Conservation (phyloP, 441 rosid species). For the Adansonia madagascariensis region DNA sequence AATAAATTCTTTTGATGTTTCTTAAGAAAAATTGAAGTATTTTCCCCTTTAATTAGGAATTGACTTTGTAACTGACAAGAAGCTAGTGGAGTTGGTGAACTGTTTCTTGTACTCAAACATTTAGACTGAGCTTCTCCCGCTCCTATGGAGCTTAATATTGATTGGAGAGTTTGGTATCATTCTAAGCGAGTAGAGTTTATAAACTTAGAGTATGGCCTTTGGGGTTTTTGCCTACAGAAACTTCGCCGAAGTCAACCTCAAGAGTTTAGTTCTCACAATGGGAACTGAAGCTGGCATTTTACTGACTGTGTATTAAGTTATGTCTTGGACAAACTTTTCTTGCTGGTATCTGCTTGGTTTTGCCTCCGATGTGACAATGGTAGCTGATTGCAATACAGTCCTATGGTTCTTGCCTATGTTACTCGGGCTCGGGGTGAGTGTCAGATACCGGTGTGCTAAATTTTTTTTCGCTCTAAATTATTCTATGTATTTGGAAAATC, state of each 20-base stretch:
- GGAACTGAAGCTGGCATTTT: neutral
- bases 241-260: neutral
- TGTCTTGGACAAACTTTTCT: neutral
- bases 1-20: neutral
- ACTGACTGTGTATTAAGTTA: neutral
- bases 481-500: neutral
- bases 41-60: slow-evolving; percentile 9
- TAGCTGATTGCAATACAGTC: neutral
- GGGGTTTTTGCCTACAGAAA: neutral
- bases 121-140: neutral
- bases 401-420: neutral
- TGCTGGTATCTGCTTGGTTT: neutral
- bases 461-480: no score
- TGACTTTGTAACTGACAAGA: neutral
- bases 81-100: neutral
- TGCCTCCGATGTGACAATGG: neutral
- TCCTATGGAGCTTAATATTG: neutral
- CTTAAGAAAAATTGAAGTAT: neutral
- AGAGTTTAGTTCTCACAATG: neutral
- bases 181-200: neutral
- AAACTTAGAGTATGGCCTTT: neutral
- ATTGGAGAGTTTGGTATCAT: slow-evolving; percentile 1
- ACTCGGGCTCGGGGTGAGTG: no score
- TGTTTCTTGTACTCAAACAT: neutral
- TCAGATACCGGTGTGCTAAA: no score